These are phyloP conservation scores for Epichloe sylvatica DNA, from an alignment of 2,329 filamentous ascomycete genomes.

Conservation along the genomic window DNA sequence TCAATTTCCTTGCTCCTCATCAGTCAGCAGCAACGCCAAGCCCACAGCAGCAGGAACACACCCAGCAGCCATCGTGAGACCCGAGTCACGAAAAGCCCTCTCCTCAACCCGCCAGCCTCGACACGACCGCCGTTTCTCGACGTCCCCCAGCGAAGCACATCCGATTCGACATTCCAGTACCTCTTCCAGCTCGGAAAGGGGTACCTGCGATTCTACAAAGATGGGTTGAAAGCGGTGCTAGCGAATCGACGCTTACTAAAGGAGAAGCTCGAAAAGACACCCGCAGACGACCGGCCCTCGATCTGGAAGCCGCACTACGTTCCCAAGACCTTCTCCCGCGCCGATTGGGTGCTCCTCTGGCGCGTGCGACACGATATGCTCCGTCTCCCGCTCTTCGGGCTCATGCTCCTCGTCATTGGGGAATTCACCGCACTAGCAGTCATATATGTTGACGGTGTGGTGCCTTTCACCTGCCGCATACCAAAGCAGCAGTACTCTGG, in stretches of 20 bases:
- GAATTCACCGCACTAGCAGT: slow-evolving; percentile 79
- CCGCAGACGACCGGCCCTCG: slow-evolving; percentile 41
- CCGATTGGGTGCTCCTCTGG: slow-evolving; percentile 55
- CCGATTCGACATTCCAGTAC: slow-evolving; percentile 27
- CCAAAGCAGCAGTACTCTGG: slow-evolving; percentile 55
- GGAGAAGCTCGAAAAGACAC: slow-evolving; percentile 26
- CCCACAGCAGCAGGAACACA: slow-evolving; percentile 9
- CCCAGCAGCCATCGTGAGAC: slow-evolving; percentile 11
- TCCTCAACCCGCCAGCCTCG: slow-evolving; percentile 56
- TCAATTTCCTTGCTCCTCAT: neutral
- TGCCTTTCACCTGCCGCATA: slow-evolving; percentile 72
- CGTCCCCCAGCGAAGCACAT: slow-evolving; percentile 39
- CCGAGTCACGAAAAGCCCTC: slow-evolving; percentile 17
- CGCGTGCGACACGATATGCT: slow-evolving; percentile 58
- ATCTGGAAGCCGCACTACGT: slow-evolving; percentile 21
- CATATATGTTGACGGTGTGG: slow-evolving; percentile 51
- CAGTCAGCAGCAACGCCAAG: slow-evolving; percentile 10
- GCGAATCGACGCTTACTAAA: slow-evolving; percentile 45
- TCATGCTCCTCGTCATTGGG: slow-evolving; percentile 65
- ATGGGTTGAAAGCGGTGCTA: slow-evolving; percentile 61
- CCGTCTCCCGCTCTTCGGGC: slow-evolving; percentile 64
- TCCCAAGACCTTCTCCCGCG: slow-evolving; percentile 35
- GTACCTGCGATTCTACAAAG: slow-evolving; percentile 78
- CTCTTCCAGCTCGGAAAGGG: slow-evolving; percentile 53
- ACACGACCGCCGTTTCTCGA: slow-evolving; percentile 59